Base-by-base conservation (phyloP, 2,329 filamentous ascomycete genomes). In the Rachicladosporium sp. region DNA sequence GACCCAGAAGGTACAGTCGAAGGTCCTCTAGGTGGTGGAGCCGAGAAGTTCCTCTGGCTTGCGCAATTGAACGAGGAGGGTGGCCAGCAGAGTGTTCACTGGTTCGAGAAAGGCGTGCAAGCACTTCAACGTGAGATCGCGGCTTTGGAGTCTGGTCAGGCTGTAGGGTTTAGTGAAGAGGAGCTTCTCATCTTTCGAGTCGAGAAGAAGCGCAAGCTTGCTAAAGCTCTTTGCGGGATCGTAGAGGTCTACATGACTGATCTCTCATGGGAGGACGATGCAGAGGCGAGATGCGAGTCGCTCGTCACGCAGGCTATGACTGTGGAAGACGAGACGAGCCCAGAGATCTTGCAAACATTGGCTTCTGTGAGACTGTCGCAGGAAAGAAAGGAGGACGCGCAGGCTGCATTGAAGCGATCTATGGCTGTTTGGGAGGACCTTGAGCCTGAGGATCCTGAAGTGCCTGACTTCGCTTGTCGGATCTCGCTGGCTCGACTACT, bases 171-270 rank as follows among this genome's bases (percentile, higher is more conserved):
- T 29, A 50, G 51, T n/a, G 48, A 60, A 10, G 53, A 57, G 41
- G 43, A 60, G 37, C 49, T 57, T 15, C 45, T 65, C 15, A 53
- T 67, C 29, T 38, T 78, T 31, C 50, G 55, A 5, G 73, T 79
- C 21, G 83, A 87, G 61, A 84, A 85, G 68, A 81, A 81, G 59
- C 70, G 71, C 48, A 91, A 91, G 62, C 70, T 96, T 29, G 85
- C 87, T 2, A 86, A 86, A 51, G 85, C 88, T n/a, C 72, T 98
- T 29, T 98, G 93, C 62, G 86, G 84, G 21, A 85, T 96, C 44
- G 80, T 85, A 5, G 91, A 98, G 66, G 86, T 98, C 36, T 98
- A 95, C 69, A 98, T 98, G 91, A 98, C 91, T 8, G 91, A 98
- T 66, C 35, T 47, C 31, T 58, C 55, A 10, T 80, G 73, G 85